These are phyloP conservation scores for Afroboletus lepidellus DNA, from an alignment of 1,284 basidiomycete species.

Conservation along the genomic window DNA sequence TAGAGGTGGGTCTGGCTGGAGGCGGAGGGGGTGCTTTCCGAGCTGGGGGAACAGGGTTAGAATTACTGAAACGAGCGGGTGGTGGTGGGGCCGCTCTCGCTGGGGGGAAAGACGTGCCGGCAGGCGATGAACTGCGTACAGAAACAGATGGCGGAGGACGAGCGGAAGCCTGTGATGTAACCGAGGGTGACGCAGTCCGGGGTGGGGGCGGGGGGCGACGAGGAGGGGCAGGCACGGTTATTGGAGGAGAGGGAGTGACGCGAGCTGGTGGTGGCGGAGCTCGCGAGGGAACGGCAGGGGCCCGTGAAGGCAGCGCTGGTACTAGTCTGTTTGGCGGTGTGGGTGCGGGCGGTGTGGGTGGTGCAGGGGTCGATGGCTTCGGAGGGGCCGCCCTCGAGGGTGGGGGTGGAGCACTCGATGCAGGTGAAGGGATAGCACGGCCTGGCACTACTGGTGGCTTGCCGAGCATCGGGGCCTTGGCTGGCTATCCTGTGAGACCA, in stretches of 20 bases:
- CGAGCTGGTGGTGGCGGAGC: slow-evolving; percentile 25
- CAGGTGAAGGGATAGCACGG: slow-evolving; percentile 39
- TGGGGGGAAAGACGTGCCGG: slow-evolving; percentile 23
- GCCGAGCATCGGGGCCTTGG: slow-evolving; percentile 59
- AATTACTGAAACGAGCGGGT: slow-evolving; percentile 19
- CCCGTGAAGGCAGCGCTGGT: slow-evolving; percentile 27
- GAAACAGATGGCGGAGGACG: slow-evolving; percentile 18
- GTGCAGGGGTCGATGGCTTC: slow-evolving; percentile 29
- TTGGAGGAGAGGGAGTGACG: slow-evolving; percentile 33
- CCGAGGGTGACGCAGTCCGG: slow-evolving; percentile 35
- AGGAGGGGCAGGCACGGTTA: slow-evolving; percentile 36
- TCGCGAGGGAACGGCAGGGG: slow-evolving; percentile 25
- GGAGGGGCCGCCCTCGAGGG: slow-evolving; percentile 34
- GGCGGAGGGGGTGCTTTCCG: slow-evolving; percentile 34
- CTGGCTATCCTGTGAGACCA: slow-evolving; percentile 36
- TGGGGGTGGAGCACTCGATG: slow-evolving; percentile 34
- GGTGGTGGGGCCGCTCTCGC: slow-evolving; percentile 33
- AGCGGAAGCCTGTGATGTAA: slow-evolving; percentile 31
- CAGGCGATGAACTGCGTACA: slow-evolving; percentile 23
- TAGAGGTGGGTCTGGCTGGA: slow-evolving; percentile 35
- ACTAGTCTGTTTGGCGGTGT: slow-evolving; percentile 25
- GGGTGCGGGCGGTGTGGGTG: slow-evolving; percentile 19
- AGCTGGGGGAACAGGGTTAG: slow-evolving; percentile 16
- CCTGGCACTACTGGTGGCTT: slow-evolving; percentile 70
- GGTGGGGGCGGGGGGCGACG: slow-evolving; percentile 37